Evolutionary conservation across 2,329 filamentous ascomycete species (phyloP), one percentile per base, ranked within the genome.

Genomic region (Paecilomyces formosus): DNA sequence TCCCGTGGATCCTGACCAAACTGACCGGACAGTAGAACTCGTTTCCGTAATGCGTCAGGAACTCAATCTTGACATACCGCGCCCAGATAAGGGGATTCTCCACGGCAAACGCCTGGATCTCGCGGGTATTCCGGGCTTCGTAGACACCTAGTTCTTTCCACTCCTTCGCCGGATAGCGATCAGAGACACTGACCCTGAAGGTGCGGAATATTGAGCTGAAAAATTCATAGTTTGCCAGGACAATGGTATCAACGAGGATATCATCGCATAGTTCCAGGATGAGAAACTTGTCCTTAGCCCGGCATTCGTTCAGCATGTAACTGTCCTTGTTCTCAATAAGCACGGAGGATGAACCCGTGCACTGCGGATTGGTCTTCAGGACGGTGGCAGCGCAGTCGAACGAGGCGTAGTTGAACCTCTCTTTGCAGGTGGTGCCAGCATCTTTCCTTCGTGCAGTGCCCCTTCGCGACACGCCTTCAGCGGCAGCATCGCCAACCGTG

Each of bases 201-300:
- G 87, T 89, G 56, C 92, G 88, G 66, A 97, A 89, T 83, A 96
- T 97, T 70, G 92, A 97, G 57, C 92, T 96, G 79, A 99, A 99
- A 79, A 99, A 99, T 73, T 99, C 94, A 67, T 95, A 99, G 72
- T 99, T 99, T 61, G 93, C 94, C 57, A 99, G 81, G n/a, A 97
- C 94, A 49, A 99, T 82, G 0, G 94, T 99, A 71, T 99, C 94
- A 59, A 99, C 89, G 52, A 96, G 82, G 52, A 87, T 88, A 64
- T 86, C 84, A 66, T 96, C 91, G 73, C 91, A 97, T 30, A 99
- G 81, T 75, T 99, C 94, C 60, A 99, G 85, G 60, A 97, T 92
- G 62, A 97, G 82, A 70, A 95, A 97, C 74, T 97, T 97, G 77
- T 95, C 93, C 65, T 87, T 80, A 21, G 86, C 86, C 4, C 87